phyloP scores from a whole-genome alignment of 129 eudicot species.

The Flaveria bidentis region DNA sequence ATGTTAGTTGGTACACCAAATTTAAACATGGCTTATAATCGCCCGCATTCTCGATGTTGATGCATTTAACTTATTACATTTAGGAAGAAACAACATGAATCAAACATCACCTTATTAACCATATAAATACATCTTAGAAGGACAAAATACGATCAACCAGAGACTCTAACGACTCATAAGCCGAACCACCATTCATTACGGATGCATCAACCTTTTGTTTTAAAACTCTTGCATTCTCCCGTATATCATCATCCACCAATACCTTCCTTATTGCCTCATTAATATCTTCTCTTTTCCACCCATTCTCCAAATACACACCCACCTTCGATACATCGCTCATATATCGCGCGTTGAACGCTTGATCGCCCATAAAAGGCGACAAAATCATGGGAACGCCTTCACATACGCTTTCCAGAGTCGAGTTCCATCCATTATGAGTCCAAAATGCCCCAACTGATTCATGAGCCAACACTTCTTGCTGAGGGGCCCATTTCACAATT shows the following conservation, averaged over 20 bases:
- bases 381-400: conserved; percentile 63
- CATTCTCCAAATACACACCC: conserved; percentile 40
- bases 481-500: conserved; percentile 52
- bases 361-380: conserved; percentile 43
- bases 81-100: too few species aligned
- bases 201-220: too few species aligned
- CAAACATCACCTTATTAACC: too few species aligned
- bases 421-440: conserved; percentile 64
- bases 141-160: conserved; percentile 25
- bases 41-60: too few species aligned
- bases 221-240: too few species aligned
- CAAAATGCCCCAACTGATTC: conserved; percentile 43
- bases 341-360: conserved; percentile 43
- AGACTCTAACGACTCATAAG: conserved; percentile 29
- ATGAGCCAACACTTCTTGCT: conserved; percentile 49
- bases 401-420: conserved; percentile 48
- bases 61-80: too few species aligned
- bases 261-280: conserved; percentile 24
- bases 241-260: conserved; percentile 36
- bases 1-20: too few species aligned
- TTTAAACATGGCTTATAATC: too few species aligned
- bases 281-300: conserved; percentile 36
- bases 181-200: conserved; percentile 32
- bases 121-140: conserved; percentile 7
- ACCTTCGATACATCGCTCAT: conserved; percentile 40